Base-by-base conservation (phyloP, 495 filamentous ascomycete species). In the Penicillium coprophilum region DNA sequence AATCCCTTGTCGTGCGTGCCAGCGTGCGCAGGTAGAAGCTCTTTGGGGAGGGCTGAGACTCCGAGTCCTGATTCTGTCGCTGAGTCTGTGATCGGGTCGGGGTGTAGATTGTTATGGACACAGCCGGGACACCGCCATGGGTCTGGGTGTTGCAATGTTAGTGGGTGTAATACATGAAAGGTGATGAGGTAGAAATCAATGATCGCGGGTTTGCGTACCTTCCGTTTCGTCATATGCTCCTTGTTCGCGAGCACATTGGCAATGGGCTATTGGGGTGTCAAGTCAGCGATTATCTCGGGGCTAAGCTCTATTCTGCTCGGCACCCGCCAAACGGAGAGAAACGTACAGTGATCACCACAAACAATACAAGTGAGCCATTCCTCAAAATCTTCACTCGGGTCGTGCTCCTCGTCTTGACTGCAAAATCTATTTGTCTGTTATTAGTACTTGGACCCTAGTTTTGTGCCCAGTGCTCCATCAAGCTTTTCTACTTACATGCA, bases 341-440 rank as follows among this genome's bases (percentile, higher is more conserved):
- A 87, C 91, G 71, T 74, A 97, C 93, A 88, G 76, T 96, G 90
- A 70, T 96, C 89, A 50, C 85, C 88, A 72, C 94, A 97, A 56
- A 86, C 82, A 55, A 72, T 75, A 69, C 93, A 97, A 51, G 87
- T 76, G 40, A 97, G 77, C 67, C 87, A 91, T 55, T 88, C 80
- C 72, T 97, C 94, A 69, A 88, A 97, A 56, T 96, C 92, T 55
- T 89, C 87, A 58, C 82, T 85, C 7, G 92, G 90, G 59, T 96
- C 92, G 59, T 94, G 75, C 50, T 93, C 89, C 72, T 96, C 92
- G 63, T 91, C 87, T 59, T 89, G 79, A 38, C 80, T 82, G 70
- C 91, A 96, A 68, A 89, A 92, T 58, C 85, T 88, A 57, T 50
- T 56, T 12, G 10, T n/a, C 17, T 31, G 27, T 48, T 56, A 53